Conservation (phyloP, 1,284 basidiomycete genomes). For the Abortiporus biennis region DNA sequence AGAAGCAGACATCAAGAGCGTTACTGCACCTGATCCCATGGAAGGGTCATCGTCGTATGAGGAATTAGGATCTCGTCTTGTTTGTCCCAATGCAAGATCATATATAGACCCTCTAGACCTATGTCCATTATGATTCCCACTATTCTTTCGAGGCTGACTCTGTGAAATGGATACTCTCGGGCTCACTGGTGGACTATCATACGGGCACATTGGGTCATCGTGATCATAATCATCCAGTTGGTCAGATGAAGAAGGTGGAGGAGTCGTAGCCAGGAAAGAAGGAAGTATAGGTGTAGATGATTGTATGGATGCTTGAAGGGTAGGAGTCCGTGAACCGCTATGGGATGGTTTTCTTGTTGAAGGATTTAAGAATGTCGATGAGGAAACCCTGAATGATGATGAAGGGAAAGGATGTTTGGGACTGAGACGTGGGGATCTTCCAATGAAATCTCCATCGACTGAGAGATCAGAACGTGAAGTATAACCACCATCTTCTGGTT, state of each 20-base stretch:
- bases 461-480: not conserved
- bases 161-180: not conserved
- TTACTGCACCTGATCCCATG: not conserved
- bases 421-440: not conserved
- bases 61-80: too few relatives aligned
- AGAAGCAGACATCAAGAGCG: not conserved
- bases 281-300: not conserved
- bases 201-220: conserved; percentile 2
- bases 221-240: not conserved
- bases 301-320: conserved; percentile 1
- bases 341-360: not conserved
- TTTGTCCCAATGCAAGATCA: too few relatives aligned
- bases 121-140: not conserved
- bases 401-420: not conserved
- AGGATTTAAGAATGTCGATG: not conserved
- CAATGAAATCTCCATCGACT: not conserved
- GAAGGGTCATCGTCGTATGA: not conserved
- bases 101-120: too few relatives aligned
- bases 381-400: not conserved
- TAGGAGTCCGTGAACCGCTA: not conserved
- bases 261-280: conserved; percentile 1
- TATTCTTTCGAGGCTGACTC: not conserved
- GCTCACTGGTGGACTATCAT: not conserved
- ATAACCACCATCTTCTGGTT: not conserved
- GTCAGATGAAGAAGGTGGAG: not conserved